Conservation (phyloP, 257 asterid species). For the Catharanthus roseus region DNA sequence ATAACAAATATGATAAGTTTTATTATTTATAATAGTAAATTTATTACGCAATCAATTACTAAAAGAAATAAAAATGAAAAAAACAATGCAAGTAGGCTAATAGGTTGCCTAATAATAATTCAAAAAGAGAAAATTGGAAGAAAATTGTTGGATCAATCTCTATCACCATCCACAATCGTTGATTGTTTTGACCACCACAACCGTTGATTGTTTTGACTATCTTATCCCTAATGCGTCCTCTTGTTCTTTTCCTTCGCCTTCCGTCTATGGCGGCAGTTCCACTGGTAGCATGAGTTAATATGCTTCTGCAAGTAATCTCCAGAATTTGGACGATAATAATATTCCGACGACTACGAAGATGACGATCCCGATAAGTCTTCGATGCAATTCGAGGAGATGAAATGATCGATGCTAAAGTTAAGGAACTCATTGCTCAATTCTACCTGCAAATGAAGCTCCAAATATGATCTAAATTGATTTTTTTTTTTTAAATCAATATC, state of each 20-base stretch:
- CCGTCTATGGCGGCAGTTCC: constrained; percentile 14
- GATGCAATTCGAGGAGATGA: constrained; percentile 32
- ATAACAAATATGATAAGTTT: too few relatives aligned
- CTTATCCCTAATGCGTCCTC: constrained; percentile 10
- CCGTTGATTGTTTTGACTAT: constrained; percentile 14
- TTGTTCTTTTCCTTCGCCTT: constrained; percentile 9
- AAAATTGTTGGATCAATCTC: constrained; percentile 54
- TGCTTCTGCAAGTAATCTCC: constrained; percentile 33
- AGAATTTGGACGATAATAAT: constrained; percentile 16
- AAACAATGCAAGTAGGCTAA: too few relatives aligned
- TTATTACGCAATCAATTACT: too few relatives aligned
- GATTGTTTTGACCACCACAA: too few relatives aligned
- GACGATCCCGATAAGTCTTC: constrained; percentile 28
- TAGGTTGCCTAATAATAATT: too few relatives aligned
- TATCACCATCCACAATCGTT: neutral
- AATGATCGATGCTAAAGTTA: constrained; percentile 35
- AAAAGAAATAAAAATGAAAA: too few relatives aligned
- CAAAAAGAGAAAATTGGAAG: constrained; percentile 44
- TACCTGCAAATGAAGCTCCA: constrained; percentile 29
- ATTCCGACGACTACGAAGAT: constrained; percentile 12
- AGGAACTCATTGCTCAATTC: constrained; percentile 36
- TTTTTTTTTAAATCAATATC: neutral
- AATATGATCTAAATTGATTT: too few relatives aligned
- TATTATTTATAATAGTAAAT: too few relatives aligned
- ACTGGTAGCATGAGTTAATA: constrained; percentile 32